phyloP scores from a whole-genome alignment of 2,329 filamentous ascomycete species.

The Fusarium sp. region DNA sequence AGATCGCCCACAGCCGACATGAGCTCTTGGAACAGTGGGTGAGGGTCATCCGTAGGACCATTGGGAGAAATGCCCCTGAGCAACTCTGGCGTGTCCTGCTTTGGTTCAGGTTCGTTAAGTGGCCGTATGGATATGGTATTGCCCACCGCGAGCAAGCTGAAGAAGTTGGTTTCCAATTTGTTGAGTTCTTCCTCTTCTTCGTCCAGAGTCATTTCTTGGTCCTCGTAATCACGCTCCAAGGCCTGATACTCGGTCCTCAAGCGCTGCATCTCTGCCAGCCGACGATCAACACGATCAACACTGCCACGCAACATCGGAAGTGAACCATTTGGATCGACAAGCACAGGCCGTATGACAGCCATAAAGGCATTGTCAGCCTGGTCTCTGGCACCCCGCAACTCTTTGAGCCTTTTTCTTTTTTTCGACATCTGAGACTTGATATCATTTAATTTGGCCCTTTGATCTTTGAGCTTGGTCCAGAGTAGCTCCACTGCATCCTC shows the following conservation, averaged over 20 bases:
- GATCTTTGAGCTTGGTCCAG: conserved; percentile 52
- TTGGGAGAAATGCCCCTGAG: conserved; percentile 52
- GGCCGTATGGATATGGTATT: conserved; percentile 30
- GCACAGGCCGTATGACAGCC: conserved; percentile 52
- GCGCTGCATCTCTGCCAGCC: conserved; percentile 52
- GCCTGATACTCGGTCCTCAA: conserved; percentile 53
- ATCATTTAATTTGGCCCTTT: conserved; percentile 45
- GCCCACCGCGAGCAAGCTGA: conserved; percentile 51
- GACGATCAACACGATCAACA: conserved; percentile 47
- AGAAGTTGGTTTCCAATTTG: conserved; percentile 53
- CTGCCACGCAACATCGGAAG: conserved; percentile 35
- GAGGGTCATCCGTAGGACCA: conserved; percentile 54
- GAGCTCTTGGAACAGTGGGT: conserved; percentile 61
- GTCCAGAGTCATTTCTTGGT: conserved; percentile 50
- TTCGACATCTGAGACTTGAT: conserved; percentile 49
- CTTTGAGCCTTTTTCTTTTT: conserved; percentile 47
- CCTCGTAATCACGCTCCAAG: conserved; percentile 53
- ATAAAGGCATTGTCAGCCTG: conserved; percentile 56
- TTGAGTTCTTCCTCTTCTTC: conserved; percentile 52
- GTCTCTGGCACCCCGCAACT: conserved; percentile 49
- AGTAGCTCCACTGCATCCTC: conserved; percentile 50
- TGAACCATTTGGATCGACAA: conserved; percentile 45
- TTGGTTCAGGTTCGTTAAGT: conserved; percentile 5
- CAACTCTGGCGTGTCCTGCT: conserved; percentile 46
- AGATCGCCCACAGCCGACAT: conserved; percentile 58